Evolutionary conservation across 192 early-diverging fungal species (phyloP).

Genomic region (Coemansia guatemalensis): DNA sequence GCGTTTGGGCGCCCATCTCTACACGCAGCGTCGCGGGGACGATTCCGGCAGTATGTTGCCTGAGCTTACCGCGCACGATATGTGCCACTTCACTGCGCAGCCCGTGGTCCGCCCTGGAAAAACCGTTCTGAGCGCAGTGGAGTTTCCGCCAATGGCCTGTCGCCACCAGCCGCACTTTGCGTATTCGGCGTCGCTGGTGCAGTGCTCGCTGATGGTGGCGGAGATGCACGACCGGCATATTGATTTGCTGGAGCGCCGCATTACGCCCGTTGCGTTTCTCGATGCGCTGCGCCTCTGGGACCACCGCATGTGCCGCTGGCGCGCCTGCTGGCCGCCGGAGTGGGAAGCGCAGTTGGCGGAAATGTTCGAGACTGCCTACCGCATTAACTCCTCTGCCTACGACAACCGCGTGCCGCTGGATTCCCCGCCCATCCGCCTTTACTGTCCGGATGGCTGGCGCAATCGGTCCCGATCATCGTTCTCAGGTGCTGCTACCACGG

Average conservation of each 20-base stretch:
- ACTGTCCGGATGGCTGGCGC: background rate
- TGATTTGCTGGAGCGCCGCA: conserved; percentile 9
- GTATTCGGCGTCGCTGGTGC: conserved; percentile 27
- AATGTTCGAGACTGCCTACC: background rate
- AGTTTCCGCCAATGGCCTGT: conserved; percentile 13
- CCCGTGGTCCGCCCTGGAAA: conserved; percentile 7
- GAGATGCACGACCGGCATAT: conserved; percentile 28
- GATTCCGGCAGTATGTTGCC: conserved; percentile 3
- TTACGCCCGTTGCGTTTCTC: conserved; percentile 10
- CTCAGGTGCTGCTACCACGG: no score
- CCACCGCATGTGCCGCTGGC: conserved; percentile 13
- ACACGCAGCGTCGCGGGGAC: background rate
- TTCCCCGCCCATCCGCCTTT: background rate
- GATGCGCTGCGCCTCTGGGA: conserved; percentile 24
- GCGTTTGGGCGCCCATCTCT: background rate
- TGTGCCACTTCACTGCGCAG: conserved; percentile 34
- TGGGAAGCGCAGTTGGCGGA: conserved; percentile 27
- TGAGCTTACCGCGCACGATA: conserved; percentile 33
- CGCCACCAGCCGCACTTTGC: background rate
- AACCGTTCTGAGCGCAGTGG: background rate
- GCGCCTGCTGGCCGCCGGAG: conserved; percentile 17
- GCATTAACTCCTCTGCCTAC: background rate
- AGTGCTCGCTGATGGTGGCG: conserved; percentile 16
- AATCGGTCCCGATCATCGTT: no score
- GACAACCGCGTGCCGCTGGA: conserved; percentile 2